Base-by-base conservation (phyloP, 208 protist genomes). In the Crithidia bombi region DNA sequence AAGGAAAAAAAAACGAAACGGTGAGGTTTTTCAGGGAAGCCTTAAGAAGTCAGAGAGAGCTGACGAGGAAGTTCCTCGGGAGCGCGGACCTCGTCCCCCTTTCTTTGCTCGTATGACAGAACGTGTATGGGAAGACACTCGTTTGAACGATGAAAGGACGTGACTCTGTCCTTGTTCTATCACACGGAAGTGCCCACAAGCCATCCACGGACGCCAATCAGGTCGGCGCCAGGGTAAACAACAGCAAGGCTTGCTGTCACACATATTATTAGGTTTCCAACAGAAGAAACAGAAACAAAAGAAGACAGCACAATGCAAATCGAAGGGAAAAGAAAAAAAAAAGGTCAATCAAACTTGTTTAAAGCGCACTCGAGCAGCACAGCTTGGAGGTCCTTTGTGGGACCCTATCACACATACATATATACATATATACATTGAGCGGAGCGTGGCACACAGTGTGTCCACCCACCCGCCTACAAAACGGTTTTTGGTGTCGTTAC, bases 381-480 rank as follows among this genome's bases (percentile, higher is more conserved):
- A 41, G 12, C 12, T n/a, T n/a, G n/a, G n/a, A n/a, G n/a, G n/a
- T n/a, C n/a, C n/a, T n/a, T n/a, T n/a, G n/a, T n/a, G n/a, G n/a
- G n/a, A n/a, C n/a, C n/a, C n/a, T n/a, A n/a, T n/a, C n/a, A n/a
- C n/a, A n/a, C n/a, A n/a, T n/a, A n/a, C 28, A 28, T 43, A 43
- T 43, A 49, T 21, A 55, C 26, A 57, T 61, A 65, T 41, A 57
- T 57, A 57, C 43, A 65, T 65, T 21, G 17, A 30, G 17, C 30
- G 43, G 41, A 50, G 36, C 36, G 57, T 36, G 17, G 17, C 19
- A 17, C 39, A 63, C 12, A 35, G 10, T 12, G 33, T 38, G 41
- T 15, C 11, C 28, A 63, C 3, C 5, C 41, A 38, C 21, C 21
- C 39, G 23, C 12, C 28, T 50, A 7, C 36, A 30, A 25, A 50